A percentile compares a stretch with the other conserved stretches of the same genome.
Evolutionary conservation across 441 rosid species (phyloP).

Genomic region (Gossypium trilobum): DNA sequence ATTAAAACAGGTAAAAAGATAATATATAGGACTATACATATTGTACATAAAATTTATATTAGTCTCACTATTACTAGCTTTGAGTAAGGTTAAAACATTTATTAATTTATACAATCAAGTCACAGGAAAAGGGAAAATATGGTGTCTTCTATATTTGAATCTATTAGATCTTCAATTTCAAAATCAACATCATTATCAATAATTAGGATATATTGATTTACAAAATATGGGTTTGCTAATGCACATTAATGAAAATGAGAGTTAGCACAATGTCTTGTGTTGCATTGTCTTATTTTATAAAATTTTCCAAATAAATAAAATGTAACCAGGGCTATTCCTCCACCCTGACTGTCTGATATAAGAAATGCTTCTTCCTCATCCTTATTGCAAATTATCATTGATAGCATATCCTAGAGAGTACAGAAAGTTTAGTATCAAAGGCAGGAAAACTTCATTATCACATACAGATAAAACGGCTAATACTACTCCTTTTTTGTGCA

Average conservation of each 20-base stretch:
- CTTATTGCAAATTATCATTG: neutral
- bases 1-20: neutral
- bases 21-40: neutral
- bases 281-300: neutral
- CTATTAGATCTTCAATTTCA: neutral
- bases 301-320: neutral
- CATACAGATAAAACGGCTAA: neutral
- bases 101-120: neutral
- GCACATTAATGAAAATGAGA: neutral
- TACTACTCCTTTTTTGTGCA: neutral
- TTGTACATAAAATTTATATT: neutral
- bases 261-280: neutral
- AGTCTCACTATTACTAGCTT: neutral
- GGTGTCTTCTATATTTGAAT: neutral
- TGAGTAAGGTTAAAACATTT: neutral
- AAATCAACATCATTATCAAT: neutral
- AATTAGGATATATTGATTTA: neutral
- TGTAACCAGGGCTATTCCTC: neutral
- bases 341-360: neutral
- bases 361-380: neutral
- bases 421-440: neutral
- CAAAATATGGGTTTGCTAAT: neutral
- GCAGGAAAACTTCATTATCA: neutral
- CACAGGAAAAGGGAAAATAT: neutral
- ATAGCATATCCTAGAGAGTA: neutral